These are phyloP conservation scores for Barbatosphaeria neglecta DNA, from an alignment of 495 filamentous ascomycete genomes.

Conservation along the genomic window DNA sequence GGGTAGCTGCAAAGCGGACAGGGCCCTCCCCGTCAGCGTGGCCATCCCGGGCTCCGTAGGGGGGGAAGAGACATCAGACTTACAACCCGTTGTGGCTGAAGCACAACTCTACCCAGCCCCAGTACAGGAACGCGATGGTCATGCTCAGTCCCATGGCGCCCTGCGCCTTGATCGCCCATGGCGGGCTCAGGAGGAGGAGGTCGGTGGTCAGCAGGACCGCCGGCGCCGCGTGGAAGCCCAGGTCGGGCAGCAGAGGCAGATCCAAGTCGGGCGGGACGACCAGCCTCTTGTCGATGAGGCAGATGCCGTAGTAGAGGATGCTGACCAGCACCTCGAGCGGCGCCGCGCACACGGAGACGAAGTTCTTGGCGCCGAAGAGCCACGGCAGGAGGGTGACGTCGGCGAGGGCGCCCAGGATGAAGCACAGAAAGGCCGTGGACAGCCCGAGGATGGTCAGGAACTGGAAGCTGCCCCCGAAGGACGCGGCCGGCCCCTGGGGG, in stretches of 20 bases:
- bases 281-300: slow-evolving; percentile 48
- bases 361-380: slow-evolving; percentile 66
- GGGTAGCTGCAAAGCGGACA: slow-evolving; percentile 51
- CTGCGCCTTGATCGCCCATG: slow-evolving; percentile 58
- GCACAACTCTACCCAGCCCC: slow-evolving; percentile 81
- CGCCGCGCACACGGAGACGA: slow-evolving; percentile 56
- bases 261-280: slow-evolving; percentile 35
- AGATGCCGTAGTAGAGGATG: slow-evolving; percentile 75
- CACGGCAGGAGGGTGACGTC: slow-evolving; percentile 55
- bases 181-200: slow-evolving; percentile 64
- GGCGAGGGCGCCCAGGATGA: slow-evolving; percentile 57
- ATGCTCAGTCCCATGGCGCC: slow-evolving; percentile 52
- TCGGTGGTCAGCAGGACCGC: slow-evolving; percentile 60
- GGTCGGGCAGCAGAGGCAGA: slow-evolving; percentile 43
- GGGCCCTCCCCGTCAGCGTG: background rate
- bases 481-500: slow-evolving; percentile 43
- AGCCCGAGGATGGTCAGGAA: slow-evolving; percentile 80
- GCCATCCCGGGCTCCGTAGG: too few species aligned
- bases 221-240: slow-evolving; percentile 72
- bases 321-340: slow-evolving; percentile 75
- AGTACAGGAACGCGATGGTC: slow-evolving; percentile 62
- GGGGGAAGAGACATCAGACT: slow-evolving; percentile 14
- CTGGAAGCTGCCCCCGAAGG: slow-evolving; percentile 77
- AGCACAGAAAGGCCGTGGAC: slow-evolving; percentile 54
- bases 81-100: slow-evolving; percentile 64